Conservation (phyloP, 148 eudicot species). For the Diospyros lotus region DNA sequence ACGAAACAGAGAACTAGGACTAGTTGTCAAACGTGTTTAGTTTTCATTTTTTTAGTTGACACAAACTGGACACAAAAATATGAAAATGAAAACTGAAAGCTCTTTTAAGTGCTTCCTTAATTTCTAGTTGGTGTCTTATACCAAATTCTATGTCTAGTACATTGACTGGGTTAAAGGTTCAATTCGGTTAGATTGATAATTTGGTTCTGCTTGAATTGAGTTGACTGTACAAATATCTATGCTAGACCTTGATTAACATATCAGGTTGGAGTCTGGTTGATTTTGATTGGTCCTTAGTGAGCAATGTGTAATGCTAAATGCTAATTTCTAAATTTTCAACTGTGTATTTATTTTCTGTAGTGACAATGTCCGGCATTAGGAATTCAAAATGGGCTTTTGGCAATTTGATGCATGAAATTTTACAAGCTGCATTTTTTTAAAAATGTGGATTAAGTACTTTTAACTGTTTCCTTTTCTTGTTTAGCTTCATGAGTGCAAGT, state of each 20-base stretch:
- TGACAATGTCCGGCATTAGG: neutral
- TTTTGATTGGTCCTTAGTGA: neutral
- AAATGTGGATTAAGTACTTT: neutral
- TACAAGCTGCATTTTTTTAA: neutral
- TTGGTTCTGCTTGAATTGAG: slow-evolving; percentile 7
- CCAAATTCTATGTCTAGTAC: neutral
- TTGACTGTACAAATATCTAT: neutral
- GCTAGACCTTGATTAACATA: neutral
- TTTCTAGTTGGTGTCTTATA: neutral
- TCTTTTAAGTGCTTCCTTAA: neutral
- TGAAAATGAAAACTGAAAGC: too few species aligned
- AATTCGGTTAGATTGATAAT: neutral
- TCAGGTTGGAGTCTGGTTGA: neutral
- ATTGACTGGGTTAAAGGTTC: neutral
- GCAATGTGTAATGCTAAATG: neutral
- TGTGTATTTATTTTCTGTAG: neutral
- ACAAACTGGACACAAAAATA: too few species aligned
- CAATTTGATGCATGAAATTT: neutral
- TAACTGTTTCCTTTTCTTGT: neutral
- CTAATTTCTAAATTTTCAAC: neutral
- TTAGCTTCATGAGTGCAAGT: neutral
- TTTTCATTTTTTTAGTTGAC: too few species aligned
- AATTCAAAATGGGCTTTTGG: neutral
- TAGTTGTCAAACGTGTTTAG: too few species aligned
- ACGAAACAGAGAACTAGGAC: too few species aligned